These are phyloP conservation scores for Hanseniaspora hatyaiensis DNA, from an alignment of 805 yeast species.

Conservation along the genomic window DNA sequence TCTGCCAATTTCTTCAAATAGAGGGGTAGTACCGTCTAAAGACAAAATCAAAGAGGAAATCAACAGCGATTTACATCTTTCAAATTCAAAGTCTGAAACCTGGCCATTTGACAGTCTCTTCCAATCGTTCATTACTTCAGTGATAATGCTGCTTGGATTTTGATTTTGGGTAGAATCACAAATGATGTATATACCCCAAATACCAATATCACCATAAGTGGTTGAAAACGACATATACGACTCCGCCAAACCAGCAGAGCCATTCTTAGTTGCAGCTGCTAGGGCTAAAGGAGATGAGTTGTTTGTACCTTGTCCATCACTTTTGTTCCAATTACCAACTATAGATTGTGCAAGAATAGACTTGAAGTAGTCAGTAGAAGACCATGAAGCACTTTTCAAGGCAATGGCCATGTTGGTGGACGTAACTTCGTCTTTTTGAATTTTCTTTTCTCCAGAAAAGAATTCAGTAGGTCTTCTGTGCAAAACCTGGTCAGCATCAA, in stretches of 20 bases:
- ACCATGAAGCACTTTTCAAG: constrained; percentile 98
- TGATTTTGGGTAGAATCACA: constrained; percentile 55
- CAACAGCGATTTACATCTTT: constrained; percentile 85
- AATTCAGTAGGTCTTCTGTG: constrained; percentile 31
- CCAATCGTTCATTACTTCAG: constrained; percentile 81
- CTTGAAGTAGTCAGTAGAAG: constrained; percentile 85
- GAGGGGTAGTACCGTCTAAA: constrained; percentile 87
- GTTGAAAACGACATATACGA: constrained; percentile 95
- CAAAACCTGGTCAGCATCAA: constrained; percentile 73
- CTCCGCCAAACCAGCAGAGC: constrained; percentile 64
- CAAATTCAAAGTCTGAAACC: constrained; percentile 73
- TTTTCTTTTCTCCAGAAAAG: constrained; percentile 73
- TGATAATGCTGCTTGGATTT: constrained; percentile 53
- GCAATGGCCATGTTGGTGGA: constrained; percentile 86
- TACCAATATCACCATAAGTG: constrained; percentile 91
- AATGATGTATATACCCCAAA: constrained; percentile 92
- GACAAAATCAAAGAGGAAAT: constrained; percentile 84
- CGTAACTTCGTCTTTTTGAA: constrained; percentile 73
- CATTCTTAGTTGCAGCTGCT: constrained; percentile 46
- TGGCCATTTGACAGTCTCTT: constrained; percentile 67
- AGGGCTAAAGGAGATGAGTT: constrained; percentile 75
- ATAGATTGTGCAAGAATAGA: constrained; percentile 94
- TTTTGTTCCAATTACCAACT: constrained; percentile 94
- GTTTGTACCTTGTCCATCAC: constrained; percentile 70
- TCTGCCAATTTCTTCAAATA: constrained; percentile 96